Conservation (phyloP, 176 grass and related monocot species). For the Oryza officinalis region DNA sequence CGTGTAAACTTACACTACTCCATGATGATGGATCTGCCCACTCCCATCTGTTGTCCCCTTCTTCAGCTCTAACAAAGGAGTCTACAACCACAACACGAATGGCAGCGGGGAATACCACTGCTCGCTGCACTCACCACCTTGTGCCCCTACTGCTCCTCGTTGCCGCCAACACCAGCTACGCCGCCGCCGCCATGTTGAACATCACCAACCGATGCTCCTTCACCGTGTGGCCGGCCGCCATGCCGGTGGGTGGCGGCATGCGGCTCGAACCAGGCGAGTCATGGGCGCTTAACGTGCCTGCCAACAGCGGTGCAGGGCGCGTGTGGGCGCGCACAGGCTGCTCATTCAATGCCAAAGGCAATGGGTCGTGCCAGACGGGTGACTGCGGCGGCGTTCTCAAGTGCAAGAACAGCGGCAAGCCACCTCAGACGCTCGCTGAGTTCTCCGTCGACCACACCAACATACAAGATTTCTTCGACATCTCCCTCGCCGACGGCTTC, state of each 20-base stretch:
- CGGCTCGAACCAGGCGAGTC: neutral
- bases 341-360: neutral
- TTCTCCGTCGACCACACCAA: neutral
- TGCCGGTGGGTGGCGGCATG: neutral
- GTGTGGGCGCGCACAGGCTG: slow-evolving; percentile 35
- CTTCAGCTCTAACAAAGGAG: no score
- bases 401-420: neutral
- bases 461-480: slow-evolving; percentile 34
- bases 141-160: neutral
- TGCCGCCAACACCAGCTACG: neutral
- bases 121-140: neutral
- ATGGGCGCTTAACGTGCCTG: neutral
- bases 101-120: no score
- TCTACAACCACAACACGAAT: no score
- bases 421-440: slow-evolving; percentile 29
- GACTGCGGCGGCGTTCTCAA: slow-evolving; percentile 28
- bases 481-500: slow-evolving; percentile 47
- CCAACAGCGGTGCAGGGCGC: rapidly evolving
- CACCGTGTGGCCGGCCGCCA: slow-evolving; percentile 45
- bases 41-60: no score
- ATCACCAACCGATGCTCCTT: slow-evolving; percentile 45
- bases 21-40: no score
- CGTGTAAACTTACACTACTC: no score
- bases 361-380: neutral
- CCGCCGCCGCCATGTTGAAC: neutral